Percentiles rank a stretch among this genome's conserved stretches.
These are phyloP conservation scores for Oryza glaberrima DNA, from an alignment of 176 grass and related monocot genomes.

Conservation along the genomic window DNA sequence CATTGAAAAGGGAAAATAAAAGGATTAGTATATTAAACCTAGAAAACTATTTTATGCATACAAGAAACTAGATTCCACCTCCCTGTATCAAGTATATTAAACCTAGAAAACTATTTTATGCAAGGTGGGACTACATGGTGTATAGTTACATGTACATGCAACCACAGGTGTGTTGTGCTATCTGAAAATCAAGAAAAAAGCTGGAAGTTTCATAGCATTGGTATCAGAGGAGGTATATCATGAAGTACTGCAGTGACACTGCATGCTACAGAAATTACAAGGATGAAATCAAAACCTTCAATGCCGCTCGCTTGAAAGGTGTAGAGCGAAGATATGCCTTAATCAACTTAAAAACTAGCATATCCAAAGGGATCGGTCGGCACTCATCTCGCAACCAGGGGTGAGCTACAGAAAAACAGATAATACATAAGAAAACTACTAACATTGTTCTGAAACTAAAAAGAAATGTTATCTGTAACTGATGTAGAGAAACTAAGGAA, in stretches of 20 bases:
- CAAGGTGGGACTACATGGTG: conserved; percentile 15
- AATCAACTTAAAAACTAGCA: conserved; percentile 79
- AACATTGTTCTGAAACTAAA: conserved; percentile 24
- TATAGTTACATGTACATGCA: conserved; percentile 21
- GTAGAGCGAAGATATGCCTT: conserved; percentile 81
- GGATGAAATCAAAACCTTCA: conserved; percentile 70
- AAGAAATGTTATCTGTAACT: conserved; percentile 37
- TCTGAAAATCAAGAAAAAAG: conserved; percentile 10
- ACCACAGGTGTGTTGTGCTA: not conserved
- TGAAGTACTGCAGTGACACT: not conserved
- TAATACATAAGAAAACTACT: conserved; percentile 19
- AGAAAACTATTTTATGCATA: too few relatives aligned
- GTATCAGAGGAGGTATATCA: conserved; percentile 18
- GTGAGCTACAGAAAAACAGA: conserved; percentile 67
- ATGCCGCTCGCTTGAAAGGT: conserved; percentile 89
- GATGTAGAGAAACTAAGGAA: not conserved
- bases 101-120: conserved; percentile 28
- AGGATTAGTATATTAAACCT: not conserved
- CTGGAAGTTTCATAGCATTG: conserved; percentile 12
- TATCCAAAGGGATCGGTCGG: conserved; percentile 75
- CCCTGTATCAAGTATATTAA: not conserved
- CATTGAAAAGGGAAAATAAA: conserved; percentile 17
- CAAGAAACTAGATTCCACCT: conserved; percentile 8
- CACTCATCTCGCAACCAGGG: conserved; percentile 85
- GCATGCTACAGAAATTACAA: conserved; percentile 35